phyloP scores from a whole-genome alignment of 1,139 yeast genomes.

The Taphrina confusa region DNA sequence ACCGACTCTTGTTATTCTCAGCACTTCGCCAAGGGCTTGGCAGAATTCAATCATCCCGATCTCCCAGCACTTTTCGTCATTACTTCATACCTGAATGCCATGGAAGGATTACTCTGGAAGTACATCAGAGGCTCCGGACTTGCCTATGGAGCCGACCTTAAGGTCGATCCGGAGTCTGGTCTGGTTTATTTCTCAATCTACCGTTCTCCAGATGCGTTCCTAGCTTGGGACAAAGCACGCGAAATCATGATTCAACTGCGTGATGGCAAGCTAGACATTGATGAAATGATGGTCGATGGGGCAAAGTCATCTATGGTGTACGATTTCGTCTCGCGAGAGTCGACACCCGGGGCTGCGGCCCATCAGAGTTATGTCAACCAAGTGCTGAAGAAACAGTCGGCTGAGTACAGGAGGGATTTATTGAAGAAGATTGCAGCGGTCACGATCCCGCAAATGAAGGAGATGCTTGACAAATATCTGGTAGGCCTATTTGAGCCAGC shows the following conservation, averaged over 20 bases:
- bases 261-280: conserved; percentile 51
- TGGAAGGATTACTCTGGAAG: conserved; percentile 97
- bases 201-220: conserved; percentile 79
- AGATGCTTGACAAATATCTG: conserved; percentile 18
- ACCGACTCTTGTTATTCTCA: conserved; percentile 81
- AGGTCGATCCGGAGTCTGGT: conserved; percentile 65
- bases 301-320: conserved; percentile 36
- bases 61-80: conserved; percentile 71
- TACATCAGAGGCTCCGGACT: conserved; percentile 94
- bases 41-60: conserved; percentile 66
- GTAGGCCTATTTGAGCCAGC: conserved; percentile 21
- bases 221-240: conserved; percentile 55
- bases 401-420: conserved; percentile 42
- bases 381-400: conserved; percentile 46
- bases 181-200: conserved; percentile 66
- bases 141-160: conserved; percentile 81
- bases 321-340: conserved; percentile 43
- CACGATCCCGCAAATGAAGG: conserved; percentile 19
- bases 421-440: conserved; percentile 35
- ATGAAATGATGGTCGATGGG: conserved; percentile 32
- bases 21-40: conserved; percentile 63
- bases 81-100: conserved; percentile 74
- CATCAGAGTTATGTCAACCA: conserved; percentile 33
- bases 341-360: conserved; percentile 38
- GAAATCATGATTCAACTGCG: conserved; percentile 70